Conservation (phyloP, 345 rosid genomes). For the Geranium brycei region DNA sequence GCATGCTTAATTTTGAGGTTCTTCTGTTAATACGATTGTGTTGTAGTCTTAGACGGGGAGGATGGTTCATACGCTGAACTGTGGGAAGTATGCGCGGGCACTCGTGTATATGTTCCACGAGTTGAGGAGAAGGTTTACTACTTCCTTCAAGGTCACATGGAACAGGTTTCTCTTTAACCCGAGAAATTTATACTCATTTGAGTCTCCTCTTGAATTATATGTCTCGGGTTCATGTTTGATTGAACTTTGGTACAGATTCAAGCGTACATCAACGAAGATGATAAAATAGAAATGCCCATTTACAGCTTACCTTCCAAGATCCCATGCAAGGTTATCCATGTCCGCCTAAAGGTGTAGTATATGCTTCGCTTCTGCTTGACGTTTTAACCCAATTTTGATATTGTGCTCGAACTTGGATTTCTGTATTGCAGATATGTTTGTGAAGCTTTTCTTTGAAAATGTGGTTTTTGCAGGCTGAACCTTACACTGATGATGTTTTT, state of each 20-base stretch:
- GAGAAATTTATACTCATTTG: no score
- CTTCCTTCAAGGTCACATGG: constrained; percentile 51
- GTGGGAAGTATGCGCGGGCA: constrained; percentile 51
- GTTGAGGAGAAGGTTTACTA: constrained; percentile 40
- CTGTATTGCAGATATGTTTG: background rate
- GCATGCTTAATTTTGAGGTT: no score
- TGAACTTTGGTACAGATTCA: constrained; percentile 21
- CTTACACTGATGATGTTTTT: constrained; percentile 40
- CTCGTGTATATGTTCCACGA: constrained; percentile 29
- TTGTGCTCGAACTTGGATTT: background rate
- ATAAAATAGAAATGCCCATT: constrained; percentile 26
- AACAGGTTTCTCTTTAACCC: constrained; percentile 24
- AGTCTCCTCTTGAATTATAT: background rate
- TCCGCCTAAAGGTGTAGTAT: constrained; percentile 29
- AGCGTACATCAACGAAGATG: constrained; percentile 17
- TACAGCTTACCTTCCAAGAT: constrained; percentile 36
- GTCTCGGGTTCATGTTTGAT: background rate
- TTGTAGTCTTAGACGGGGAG: background rate
- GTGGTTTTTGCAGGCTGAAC: constrained; percentile 29
- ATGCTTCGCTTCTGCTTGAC: background rate
- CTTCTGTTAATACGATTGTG: no score
- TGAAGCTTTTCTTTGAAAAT: background rate
- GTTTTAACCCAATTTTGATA: background rate
- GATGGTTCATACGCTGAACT: constrained; percentile 17
- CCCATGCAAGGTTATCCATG: constrained; percentile 33